Evolutionary conservation across 345 rosid species (phyloP).

Genomic region (Excoecaria agallocha): DNA sequence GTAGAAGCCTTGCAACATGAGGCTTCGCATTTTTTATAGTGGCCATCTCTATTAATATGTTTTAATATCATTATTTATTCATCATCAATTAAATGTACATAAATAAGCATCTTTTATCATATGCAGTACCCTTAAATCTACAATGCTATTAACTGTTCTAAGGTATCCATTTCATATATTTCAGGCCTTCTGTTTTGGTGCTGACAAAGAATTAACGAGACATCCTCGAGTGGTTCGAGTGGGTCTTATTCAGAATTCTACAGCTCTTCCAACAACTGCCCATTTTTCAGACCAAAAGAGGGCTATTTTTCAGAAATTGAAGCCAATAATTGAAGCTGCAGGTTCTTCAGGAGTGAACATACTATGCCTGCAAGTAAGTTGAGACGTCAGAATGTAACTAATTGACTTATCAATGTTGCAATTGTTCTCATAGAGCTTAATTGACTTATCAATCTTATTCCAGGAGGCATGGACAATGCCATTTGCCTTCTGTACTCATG

Average conservation of each 20-base stretch:
- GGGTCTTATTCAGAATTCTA: conserved; percentile 86
- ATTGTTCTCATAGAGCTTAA: not conserved
- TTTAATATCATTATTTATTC: not conserved
- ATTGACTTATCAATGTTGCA: not conserved
- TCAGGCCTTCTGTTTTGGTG: conserved; percentile 67
- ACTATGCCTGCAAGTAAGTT: conserved; percentile 74
- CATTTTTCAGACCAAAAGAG: conserved; percentile 62
- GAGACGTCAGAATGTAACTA: not conserved
- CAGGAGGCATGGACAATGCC: conserved; percentile 99
- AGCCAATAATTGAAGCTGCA: conserved; percentile 75
- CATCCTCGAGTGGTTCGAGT: conserved; percentile 77
- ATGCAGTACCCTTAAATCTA: too few species aligned
- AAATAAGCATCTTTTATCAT: too few species aligned
- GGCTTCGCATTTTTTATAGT: not conserved
- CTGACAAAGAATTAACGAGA: conserved; percentile 73
- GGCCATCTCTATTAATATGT: not conserved
- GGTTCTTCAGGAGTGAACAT: conserved; percentile 89
- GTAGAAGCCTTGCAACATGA: not conserved
- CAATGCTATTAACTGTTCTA: conserved; percentile 8
- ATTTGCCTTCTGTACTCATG: conserved; percentile 92
- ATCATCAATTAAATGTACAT: not conserved
- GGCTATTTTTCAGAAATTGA: conserved; percentile 65
- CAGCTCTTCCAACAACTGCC: conserved; percentile 76
- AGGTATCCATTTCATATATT: not conserved
- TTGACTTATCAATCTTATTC: too few species aligned